phyloP scores from a whole-genome alignment of 164 flowering plant species.

The Vitis riparia region DNA sequence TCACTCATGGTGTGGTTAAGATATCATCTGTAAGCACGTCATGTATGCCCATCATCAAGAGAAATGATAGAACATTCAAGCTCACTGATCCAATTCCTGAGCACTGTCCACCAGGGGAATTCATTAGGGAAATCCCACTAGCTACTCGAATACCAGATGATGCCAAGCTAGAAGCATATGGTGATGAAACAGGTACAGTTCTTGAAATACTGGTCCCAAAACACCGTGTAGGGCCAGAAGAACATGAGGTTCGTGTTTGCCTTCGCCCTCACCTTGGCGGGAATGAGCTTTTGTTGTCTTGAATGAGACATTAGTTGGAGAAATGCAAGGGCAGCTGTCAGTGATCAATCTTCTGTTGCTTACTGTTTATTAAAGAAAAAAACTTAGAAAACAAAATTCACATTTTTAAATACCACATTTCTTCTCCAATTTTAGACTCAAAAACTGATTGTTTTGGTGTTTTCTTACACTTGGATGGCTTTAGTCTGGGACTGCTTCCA shows the following conservation, averaged over 20 bases:
- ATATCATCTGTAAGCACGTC: conserved; percentile 17
- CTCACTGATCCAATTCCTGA: conserved; percentile 22
- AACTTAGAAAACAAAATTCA: neutral
- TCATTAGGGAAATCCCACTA: conserved; percentile 21
- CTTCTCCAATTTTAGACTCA: neutral
- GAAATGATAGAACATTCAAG: conserved; percentile 18
- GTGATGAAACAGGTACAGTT: conserved; percentile 18
- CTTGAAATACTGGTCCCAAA: conserved; percentile 30
- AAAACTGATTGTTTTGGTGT: neutral
- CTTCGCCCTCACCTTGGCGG: conserved; percentile 18
- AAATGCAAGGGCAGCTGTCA: neutral
- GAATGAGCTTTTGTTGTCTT: conserved; percentile 14
- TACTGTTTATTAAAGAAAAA: no score
- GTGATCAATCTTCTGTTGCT: neutral
- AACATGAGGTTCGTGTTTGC: conserved; percentile 31
- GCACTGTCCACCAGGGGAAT: conserved; percentile 30
- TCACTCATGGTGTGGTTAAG: conserved; percentile 17
- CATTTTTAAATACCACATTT: neutral
- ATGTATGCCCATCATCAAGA: conserved; percentile 14
- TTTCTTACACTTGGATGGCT: neutral
- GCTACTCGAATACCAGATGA: conserved; percentile 21
- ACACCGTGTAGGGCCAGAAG: conserved; percentile 22
- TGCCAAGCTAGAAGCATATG: conserved; percentile 27
- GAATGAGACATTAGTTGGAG: neutral
- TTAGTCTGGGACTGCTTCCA: neutral